Conservation (phyloP, 805 yeast species). For the Lipomyces chichibuensis region DNA sequence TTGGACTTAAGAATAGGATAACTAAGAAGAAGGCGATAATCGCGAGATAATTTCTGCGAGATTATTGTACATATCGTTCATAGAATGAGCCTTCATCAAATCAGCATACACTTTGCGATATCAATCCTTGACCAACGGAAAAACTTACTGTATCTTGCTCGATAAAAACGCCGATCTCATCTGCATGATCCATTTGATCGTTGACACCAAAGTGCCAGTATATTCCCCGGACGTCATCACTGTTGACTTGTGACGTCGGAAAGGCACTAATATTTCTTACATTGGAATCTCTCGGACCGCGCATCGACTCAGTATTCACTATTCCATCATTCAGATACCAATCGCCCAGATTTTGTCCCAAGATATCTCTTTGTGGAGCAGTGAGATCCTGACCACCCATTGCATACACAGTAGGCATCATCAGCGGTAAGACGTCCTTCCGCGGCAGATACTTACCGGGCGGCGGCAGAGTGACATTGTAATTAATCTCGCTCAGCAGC, state of each 20-base stretch:
- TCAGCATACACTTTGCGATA: too few species aligned
- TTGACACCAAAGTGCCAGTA: slow-evolving; percentile 1
- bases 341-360: background rate
- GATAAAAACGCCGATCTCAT: background rate
- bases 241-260: background rate
- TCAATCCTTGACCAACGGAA: background rate
- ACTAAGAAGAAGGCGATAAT: too few species aligned
- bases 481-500: background rate
- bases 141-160: background rate
- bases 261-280: background rate
- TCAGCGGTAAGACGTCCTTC: background rate
- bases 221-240: background rate
- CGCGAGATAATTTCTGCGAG: too few species aligned
- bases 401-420: background rate
- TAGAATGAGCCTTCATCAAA: too few species aligned
- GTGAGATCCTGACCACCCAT: slow-evolving; percentile 1
- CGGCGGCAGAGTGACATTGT: background rate
- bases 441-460: background rate
- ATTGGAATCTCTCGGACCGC: background rate
- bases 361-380: background rate
- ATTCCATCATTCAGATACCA: slow-evolving; percentile 4
- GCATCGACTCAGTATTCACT: slow-evolving; percentile 2
- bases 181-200: background rate
- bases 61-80: too few species aligned
- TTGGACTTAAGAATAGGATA: too few species aligned